Evolutionary conservation across 495 filamentous ascomycete species (phyloP).

Genomic region (Coniosporium apollinis): DNA sequence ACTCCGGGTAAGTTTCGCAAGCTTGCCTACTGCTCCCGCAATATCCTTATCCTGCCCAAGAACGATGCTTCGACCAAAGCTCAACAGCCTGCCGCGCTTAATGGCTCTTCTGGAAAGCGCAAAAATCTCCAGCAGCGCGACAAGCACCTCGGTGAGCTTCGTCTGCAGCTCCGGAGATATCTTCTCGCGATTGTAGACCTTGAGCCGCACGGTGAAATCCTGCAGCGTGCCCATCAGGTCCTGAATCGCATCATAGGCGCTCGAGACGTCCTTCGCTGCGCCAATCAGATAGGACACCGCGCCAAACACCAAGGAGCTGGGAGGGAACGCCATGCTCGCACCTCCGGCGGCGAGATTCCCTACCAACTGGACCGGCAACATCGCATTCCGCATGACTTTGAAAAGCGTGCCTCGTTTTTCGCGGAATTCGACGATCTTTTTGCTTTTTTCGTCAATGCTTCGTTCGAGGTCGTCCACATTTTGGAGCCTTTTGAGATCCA

Average conservation of each 20-base stretch:
- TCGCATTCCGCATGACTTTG: background rate
- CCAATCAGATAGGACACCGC: conserved; percentile 19
- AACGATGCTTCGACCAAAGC: conserved; percentile 14
- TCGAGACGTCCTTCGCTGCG: conserved; percentile 22
- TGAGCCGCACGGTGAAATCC: conserved; percentile 21
- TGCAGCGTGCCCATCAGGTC: conserved; percentile 17
- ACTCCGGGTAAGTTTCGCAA: conserved; percentile 14
- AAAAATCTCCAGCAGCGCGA: conserved; percentile 22
- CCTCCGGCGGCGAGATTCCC: background rate
- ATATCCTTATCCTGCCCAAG: conserved; percentile 18
- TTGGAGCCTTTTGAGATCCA: background rate
- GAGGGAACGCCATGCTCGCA: conserved; percentile 14
- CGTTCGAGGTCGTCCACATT: background rate
- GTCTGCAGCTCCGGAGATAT: conserved; percentile 15
- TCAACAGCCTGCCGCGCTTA: conserved; percentile 15
- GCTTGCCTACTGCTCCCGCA: conserved; percentile 12
- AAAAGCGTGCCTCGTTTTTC: background rate
- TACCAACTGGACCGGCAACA: background rate
- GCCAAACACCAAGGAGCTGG: conserved; percentile 16
- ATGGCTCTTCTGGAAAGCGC: conserved; percentile 19
- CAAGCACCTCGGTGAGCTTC: conserved; percentile 20
- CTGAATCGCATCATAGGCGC: conserved; percentile 18
- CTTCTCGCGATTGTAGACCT: conserved; percentile 14
- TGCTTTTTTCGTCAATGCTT: background rate
- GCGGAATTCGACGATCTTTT: background rate